Conservation (phyloP, 176 grass and related monocot species). For the Puccinellia tenuiflora region DNA sequence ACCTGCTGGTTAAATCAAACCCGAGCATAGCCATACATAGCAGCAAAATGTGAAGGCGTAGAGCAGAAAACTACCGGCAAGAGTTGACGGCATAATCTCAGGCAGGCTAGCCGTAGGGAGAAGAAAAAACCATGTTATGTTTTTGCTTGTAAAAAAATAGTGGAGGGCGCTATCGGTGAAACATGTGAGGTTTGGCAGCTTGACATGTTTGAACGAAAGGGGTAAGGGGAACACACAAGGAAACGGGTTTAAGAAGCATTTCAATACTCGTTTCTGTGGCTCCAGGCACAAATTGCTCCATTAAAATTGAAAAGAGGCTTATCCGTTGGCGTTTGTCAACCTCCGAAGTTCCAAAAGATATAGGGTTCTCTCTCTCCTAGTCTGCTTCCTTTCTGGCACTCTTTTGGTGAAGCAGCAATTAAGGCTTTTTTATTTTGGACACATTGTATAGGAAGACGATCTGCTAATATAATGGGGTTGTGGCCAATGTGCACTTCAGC, state of each 20-base stretch:
- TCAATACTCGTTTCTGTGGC: not conserved
- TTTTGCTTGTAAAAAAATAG: slow-evolving; percentile 27
- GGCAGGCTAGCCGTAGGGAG: not conserved
- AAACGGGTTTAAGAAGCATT: slow-evolving; percentile 22
- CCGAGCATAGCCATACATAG: not conserved
- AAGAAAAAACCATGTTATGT: slow-evolving; percentile 16
- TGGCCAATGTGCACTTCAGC: slow-evolving; percentile 22
- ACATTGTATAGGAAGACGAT: not conserved
- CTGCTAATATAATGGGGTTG: not conserved
- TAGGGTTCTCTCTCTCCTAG: not conserved
- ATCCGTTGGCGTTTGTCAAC: slow-evolving; percentile 29
- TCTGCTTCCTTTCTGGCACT: not conserved
- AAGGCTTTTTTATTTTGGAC: not conserved
- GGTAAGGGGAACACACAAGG: slow-evolving; percentile 5
- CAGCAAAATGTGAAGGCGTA: slow-evolving; percentile 30
- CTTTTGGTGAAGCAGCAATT: slow-evolving; percentile 23
- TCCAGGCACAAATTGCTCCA: not conserved
- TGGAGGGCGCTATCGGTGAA: slow-evolving; percentile 51
- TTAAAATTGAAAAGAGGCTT: not conserved
- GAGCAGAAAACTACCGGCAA: not conserved
- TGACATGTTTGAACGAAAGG: slow-evolving; percentile 51
- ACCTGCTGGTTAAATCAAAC: slow-evolving; percentile 12
- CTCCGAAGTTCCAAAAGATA: slow-evolving; percentile 27
- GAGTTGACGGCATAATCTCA: slow-evolving; percentile 32
- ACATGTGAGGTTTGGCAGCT: slow-evolving; percentile 53